These are phyloP conservation scores for Halophytophthora batemanensis DNA, from an alignment of 352 stramenopile genomes.

Conservation along the genomic window DNA sequence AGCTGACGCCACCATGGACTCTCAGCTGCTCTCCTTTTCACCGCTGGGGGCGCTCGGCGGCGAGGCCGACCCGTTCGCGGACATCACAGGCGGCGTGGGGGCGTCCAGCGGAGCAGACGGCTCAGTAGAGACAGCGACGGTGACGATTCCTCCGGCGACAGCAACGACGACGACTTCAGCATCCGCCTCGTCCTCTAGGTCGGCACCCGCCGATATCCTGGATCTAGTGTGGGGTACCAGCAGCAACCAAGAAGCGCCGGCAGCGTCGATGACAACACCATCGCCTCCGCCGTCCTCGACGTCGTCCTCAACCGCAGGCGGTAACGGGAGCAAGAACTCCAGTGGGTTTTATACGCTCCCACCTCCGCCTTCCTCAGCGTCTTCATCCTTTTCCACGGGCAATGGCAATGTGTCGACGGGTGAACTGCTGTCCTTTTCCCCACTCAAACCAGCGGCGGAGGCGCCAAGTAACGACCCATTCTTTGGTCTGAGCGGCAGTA, in stretches of 20 bases:
- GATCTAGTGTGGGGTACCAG: constrained; percentile 26
- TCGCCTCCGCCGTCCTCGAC: neutral
- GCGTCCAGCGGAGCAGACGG: neutral
- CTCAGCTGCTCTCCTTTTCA: constrained; percentile 40
- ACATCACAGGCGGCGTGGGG: constrained; percentile 21
- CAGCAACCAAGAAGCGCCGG: neutral
- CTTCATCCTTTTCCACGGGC: constrained; percentile 6
- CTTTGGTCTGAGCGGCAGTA: constrained; percentile 24
- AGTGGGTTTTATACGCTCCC: constrained; percentile 15
- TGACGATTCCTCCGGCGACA: constrained; percentile 2
- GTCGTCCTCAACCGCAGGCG: neutral
- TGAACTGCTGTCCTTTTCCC: constrained; percentile 65
- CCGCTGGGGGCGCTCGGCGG: constrained; percentile 27
- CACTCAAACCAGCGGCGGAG: constrained; percentile 20
- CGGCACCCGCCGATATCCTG: constrained; percentile 24
- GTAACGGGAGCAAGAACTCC: constrained; percentile 10
- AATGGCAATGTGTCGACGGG: constrained; percentile 17
- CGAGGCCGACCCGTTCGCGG: constrained; percentile 36
- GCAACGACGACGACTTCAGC: constrained; percentile 4
- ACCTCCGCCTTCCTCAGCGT: constrained; percentile 15
- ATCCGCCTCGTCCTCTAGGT: constrained; percentile 12
- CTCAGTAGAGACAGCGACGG: neutral
- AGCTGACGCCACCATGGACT: constrained; percentile 2
- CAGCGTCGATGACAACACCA: neutral
- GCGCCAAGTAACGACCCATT: constrained; percentile 28